Conservation (phyloP, 2,329 filamentous ascomycete species). For the Pseudocercospora macadamiae region DNA sequence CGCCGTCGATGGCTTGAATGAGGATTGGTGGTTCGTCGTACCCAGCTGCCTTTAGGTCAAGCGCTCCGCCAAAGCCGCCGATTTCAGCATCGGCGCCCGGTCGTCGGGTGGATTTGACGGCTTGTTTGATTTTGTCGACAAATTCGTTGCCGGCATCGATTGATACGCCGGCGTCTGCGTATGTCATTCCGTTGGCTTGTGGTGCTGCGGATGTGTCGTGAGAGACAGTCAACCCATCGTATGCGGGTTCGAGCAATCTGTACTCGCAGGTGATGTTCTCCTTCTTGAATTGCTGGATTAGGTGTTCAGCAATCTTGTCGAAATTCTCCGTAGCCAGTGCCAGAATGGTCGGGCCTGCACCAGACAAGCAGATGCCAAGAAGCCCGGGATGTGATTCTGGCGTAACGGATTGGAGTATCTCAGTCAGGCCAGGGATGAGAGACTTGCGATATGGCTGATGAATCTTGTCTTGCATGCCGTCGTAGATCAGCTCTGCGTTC, state of each 20-base stretch:
- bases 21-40: conserved; percentile 76
- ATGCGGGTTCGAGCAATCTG: conserved; percentile 85
- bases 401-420: conserved; percentile 89
- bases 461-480: conserved; percentile 98
- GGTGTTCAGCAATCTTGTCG: conserved; percentile 75
- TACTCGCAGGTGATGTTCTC: conserved; percentile 79
- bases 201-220: conserved; percentile 26
- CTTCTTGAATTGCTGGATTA: conserved; percentile 69
- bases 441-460: conserved; percentile 94
- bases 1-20: conserved; percentile 93
- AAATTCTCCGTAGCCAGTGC: conserved; percentile 91
- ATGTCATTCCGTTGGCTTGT: conserved; percentile 63
- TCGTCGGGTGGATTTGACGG: conserved; percentile 81
- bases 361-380: conserved; percentile 90
- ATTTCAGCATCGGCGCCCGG: conserved; percentile 91
- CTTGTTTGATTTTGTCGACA: conserved; percentile 86
- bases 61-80: conserved; percentile 89
- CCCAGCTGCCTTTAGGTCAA: conserved; percentile 75
- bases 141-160: conserved; percentile 94
- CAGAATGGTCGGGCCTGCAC: conserved; percentile 91
- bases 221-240: conserved; percentile 61
- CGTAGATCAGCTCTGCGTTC: conserved; percentile 90
- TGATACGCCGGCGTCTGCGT: conserved; percentile 89
- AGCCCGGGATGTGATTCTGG: conserved; percentile 84
- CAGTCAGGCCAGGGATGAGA: conserved; percentile 86